Evolutionary conservation across 148 eudicot species (phyloP).

Genomic region (Vaccinium darrowii): DNA sequence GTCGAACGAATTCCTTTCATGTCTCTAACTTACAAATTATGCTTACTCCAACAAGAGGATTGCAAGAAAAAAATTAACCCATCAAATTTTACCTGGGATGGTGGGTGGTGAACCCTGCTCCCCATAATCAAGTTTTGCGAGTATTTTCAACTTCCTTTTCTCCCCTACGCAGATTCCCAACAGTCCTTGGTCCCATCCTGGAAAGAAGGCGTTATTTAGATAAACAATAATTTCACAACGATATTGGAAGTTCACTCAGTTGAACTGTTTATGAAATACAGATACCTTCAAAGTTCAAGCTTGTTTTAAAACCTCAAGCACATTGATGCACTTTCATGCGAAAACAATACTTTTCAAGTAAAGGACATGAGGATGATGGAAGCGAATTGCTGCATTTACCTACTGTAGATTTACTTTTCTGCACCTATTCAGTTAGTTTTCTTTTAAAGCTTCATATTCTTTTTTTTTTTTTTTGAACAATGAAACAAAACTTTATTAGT

Average conservation of each 20-base stretch:
- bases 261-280: background rate
- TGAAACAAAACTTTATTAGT: too few relatives aligned
- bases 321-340: background rate
- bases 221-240: background rate
- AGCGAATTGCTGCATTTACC: background rate
- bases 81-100: constrained; percentile 67
- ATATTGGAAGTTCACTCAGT: background rate
- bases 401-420: background rate
- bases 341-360: background rate
- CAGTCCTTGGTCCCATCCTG: constrained; percentile 99
- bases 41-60: constrained; percentile 83
- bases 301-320: background rate
- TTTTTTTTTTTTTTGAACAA: too few relatives aligned
- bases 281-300: background rate
- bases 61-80: background rate
- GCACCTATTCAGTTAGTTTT: background rate
- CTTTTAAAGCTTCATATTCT: background rate
- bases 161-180: constrained; percentile 96
- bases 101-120: constrained; percentile 90
- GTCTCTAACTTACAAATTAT: constrained; percentile 29
- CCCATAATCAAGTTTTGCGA: constrained; percentile 41
- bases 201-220: background rate
- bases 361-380: background rate
- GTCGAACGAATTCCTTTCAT: constrained; percentile 63
- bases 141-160: constrained; percentile 93